phyloP scores from a whole-genome alignment of 108 stramenopile species.

The Cyclotella sp. region DNA sequence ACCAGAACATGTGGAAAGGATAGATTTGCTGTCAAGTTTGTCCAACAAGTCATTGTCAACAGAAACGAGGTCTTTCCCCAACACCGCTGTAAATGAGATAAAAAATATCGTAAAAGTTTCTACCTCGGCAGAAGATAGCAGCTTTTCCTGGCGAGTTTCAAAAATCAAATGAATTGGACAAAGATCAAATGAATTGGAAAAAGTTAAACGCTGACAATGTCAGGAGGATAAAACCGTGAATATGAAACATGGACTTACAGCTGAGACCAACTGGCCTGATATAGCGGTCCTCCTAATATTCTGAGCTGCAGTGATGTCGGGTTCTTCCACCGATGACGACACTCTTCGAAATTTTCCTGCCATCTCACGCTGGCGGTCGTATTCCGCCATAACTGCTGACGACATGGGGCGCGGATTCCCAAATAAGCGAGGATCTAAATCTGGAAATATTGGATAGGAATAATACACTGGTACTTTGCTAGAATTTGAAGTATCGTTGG shows the following conservation, averaged over 20 bases:
- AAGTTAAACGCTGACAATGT: background rate
- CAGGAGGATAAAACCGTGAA: background rate
- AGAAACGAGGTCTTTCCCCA: slow-evolving; percentile 81
- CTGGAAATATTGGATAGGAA: slow-evolving; percentile 77
- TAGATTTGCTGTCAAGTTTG: slow-evolving; percentile 59
- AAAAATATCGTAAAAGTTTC: slow-evolving; percentile 89
- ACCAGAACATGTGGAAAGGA: slow-evolving; percentile 69
- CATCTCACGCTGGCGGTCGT: slow-evolving; percentile 85
- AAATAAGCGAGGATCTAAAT: slow-evolving; percentile 72
- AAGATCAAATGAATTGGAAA: background rate
- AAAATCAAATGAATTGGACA: background rate
- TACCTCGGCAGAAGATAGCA: slow-evolving; percentile 58
- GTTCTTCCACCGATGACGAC: slow-evolving; percentile 16
- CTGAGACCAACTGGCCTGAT: slow-evolving; percentile 28
- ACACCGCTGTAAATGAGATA: slow-evolving; percentile 80
- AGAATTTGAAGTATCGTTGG: too few species aligned
- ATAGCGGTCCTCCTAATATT: slow-evolving; percentile 27
- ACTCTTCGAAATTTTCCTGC: slow-evolving; percentile 76
- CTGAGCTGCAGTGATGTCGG: slow-evolving; percentile 9
- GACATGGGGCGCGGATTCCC: slow-evolving; percentile 79
- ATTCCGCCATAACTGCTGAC: slow-evolving; percentile 85
- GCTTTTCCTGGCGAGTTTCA: slow-evolving; percentile 22
- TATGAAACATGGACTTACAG: slow-evolving; percentile 15
- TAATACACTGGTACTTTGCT: slow-evolving; percentile 43
- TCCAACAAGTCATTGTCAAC: slow-evolving; percentile 63